Conservation (phyloP, 768 basidiomycete genomes). For the Mycena chlorophos region DNA sequence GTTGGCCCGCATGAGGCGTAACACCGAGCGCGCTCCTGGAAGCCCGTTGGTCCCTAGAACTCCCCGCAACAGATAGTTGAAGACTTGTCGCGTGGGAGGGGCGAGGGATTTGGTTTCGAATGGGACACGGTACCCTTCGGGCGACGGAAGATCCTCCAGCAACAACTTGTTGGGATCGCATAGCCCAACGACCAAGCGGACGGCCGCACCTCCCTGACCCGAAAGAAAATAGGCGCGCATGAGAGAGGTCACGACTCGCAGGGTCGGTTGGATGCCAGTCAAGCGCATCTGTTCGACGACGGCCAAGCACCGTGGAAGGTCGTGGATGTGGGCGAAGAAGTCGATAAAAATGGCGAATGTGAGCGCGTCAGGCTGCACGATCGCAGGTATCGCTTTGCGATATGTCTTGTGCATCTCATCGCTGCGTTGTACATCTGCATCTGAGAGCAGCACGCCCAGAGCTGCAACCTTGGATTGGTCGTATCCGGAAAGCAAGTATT, state of each 20-base stretch:
- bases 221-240: slow-evolving; percentile 55
- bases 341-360: slow-evolving; percentile 69
- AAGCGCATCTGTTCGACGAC: slow-evolving; percentile 50
- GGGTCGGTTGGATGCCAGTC: slow-evolving; percentile 45
- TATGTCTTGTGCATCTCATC: neutral
- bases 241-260: slow-evolving; percentile 51
- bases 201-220: slow-evolving; percentile 49
- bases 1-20: slow-evolving; percentile 56
- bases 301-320: slow-evolving; percentile 46
- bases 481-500: slow-evolving; percentile 44
- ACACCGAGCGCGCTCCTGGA: slow-evolving; percentile 42
- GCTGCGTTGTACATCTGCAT: slow-evolving; percentile 9
- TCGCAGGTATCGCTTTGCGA: slow-evolving; percentile 12
- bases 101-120: slow-evolving; percentile 31
- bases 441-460: slow-evolving; percentile 13
- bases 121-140: slow-evolving; percentile 26
- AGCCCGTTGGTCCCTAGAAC: slow-evolving; percentile 52
- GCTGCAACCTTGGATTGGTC: slow-evolving; percentile 14
- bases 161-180: slow-evolving; percentile 36
- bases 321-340: slow-evolving; percentile 45
- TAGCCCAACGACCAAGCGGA: slow-evolving; percentile 50
- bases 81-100: slow-evolving; percentile 45
- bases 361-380: slow-evolving; percentile 48
- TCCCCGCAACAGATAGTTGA: slow-evolving; percentile 63
- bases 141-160: slow-evolving; percentile 24